phyloP scores from a whole-genome alignment of 179 eudicot species.

The Kewa caespitosa region DNA sequence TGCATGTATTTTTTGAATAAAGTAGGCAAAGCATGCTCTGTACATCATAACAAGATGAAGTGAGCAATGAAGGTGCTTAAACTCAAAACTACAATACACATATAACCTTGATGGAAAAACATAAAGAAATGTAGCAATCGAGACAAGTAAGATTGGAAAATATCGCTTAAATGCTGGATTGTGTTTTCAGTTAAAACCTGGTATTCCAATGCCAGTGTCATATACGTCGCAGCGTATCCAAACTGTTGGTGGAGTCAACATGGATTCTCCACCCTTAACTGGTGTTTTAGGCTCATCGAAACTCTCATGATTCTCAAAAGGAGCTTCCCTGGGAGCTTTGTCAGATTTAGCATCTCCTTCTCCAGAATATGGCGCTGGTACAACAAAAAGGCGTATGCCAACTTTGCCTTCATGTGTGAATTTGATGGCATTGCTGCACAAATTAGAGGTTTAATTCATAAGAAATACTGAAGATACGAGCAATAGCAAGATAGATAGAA shows the following conservation, averaged over 20 bases:
- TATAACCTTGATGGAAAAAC: neutral
- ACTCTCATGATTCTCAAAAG: conserved; percentile 26
- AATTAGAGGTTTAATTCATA: neutral
- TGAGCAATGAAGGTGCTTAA: neutral
- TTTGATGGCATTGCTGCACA: conserved; percentile 87
- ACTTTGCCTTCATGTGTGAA: conserved; percentile 96
- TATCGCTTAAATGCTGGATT: neutral
- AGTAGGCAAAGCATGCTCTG: conserved; percentile 85
- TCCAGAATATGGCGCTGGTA: conserved; percentile 41
- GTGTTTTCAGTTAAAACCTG: conserved; percentile 47
- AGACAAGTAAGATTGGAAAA: neutral
- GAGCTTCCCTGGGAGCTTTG: conserved; percentile 31
- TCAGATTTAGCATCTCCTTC: conserved; percentile 31
- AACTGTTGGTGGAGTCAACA: conserved; percentile 44
- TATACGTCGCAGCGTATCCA: conserved; percentile 93
- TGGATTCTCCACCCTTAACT: conserved; percentile 29
- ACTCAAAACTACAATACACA: neutral
- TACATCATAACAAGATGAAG: conserved; percentile 16
- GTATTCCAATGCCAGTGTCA: conserved; percentile 96
- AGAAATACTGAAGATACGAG: neutral
- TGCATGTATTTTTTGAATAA: conserved; percentile 89
- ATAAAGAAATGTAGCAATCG: neutral
- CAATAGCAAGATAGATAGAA: neutral
- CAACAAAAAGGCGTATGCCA: conserved; percentile 72
- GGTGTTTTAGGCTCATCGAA: conserved; percentile 38